Evolutionary conservation across 768 basidiomycete genomes (phyloP).

Genomic region (Trametes cubensis): DNA sequence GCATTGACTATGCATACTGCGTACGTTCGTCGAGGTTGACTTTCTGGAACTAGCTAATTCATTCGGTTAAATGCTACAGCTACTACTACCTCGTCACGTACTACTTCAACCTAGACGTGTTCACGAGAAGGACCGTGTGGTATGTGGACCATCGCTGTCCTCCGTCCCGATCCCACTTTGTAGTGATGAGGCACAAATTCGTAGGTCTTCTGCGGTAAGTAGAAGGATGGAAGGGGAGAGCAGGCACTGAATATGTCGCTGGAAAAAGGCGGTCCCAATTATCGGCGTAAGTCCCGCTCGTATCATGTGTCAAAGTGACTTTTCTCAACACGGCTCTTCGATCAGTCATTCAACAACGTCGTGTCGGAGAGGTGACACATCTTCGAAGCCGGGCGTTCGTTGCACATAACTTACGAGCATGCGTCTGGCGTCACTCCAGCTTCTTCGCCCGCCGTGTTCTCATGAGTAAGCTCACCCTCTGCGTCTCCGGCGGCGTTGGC

Average conservation of each 20-base stretch:
- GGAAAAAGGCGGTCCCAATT: background rate
- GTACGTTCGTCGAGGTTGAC: background rate
- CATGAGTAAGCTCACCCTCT: background rate
- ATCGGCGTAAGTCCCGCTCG: background rate
- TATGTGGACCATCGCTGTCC: background rate
- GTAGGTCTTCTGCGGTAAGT: conserved; percentile 6
- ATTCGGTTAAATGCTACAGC: background rate
- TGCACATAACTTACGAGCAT: background rate
- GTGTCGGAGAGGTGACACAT: background rate
- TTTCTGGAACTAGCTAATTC: too few relatives aligned
- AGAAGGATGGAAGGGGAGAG: background rate
- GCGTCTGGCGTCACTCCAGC: background rate
- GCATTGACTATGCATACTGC: conserved; percentile 3
- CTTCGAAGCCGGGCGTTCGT: too few relatives aligned
- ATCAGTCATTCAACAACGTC: background rate
- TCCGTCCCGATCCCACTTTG: too few relatives aligned
- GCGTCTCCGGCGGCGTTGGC: too few relatives aligned
- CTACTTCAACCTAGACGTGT: background rate
- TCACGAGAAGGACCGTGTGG: background rate
- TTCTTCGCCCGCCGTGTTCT: background rate
- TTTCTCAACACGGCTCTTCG: too few relatives aligned
- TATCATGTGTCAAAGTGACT: too few relatives aligned
- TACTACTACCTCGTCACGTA: conserved; percentile 8
- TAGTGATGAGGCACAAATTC: too few relatives aligned
- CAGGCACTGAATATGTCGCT: background rate